Evolutionary conservation across 371 early-diverging fungal species (phyloP).

Genomic region (Lichtheimia ramosa): DNA sequence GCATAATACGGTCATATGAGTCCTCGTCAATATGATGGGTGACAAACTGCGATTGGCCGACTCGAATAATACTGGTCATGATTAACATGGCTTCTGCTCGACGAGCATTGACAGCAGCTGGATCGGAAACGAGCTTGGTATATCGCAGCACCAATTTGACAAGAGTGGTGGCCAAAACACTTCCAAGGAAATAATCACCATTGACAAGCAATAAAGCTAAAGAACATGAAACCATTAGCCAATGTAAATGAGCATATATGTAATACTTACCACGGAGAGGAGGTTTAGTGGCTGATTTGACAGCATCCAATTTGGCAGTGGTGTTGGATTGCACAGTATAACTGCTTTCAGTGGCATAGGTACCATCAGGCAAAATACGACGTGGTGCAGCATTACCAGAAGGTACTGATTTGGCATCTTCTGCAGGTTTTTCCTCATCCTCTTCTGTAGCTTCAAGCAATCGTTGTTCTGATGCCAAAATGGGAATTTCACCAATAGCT

Average conservation of each 20-base stretch:
- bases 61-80: conserved; percentile 92
- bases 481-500: conserved; percentile 89
- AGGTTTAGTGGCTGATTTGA: conserved; percentile 72
- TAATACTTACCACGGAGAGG: conserved; percentile 60
- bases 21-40: conserved; percentile 93
- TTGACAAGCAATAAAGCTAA: conserved; percentile 72
- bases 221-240: neutral
- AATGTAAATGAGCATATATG: neutral
- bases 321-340: conserved; percentile 51
- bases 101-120: conserved; percentile 66
- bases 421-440: conserved; percentile 39
- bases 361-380: conserved; percentile 93
- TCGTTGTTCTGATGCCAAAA: conserved; percentile 86
- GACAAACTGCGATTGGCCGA: conserved; percentile 87
- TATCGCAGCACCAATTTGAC: conserved; percentile 87
- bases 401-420: conserved; percentile 33
- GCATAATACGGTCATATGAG: conserved; percentile 88
- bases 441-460: conserved; percentile 61
- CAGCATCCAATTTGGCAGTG: conserved; percentile 57
- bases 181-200: conserved; percentile 91
- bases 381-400: conserved; percentile 57
- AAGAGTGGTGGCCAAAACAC: conserved; percentile 86
- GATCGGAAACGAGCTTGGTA: conserved; percentile 51
- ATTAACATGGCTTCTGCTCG: conserved; percentile 94
- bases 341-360: conserved; percentile 95